These are phyloP conservation scores for Polytrichum formosum DNA, from an alignment of 225 moss, liverwort and hornwort species.

Conservation along the genomic window DNA sequence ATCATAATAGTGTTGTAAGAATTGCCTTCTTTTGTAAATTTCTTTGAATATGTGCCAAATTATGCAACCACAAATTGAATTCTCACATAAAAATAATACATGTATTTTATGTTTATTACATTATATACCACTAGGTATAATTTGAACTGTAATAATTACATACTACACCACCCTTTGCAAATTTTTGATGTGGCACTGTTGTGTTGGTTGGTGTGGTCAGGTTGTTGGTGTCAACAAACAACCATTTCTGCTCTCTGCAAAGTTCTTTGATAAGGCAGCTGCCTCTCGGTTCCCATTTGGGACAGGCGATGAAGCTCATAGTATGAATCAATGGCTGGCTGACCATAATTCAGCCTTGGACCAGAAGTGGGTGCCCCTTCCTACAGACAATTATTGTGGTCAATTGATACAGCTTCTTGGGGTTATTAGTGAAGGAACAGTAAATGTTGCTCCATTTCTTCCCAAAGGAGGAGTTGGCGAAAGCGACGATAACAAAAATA, in stretches of 20 bases:
- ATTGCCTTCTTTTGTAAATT: too few relatives aligned
- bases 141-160: too few relatives aligned
- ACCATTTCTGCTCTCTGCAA: constrained; percentile 79
- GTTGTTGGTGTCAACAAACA: constrained; percentile 62
- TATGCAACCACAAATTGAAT: too few relatives aligned
- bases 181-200: too few relatives aligned
- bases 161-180: too few relatives aligned
- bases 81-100: too few relatives aligned
- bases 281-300: constrained; percentile 81
- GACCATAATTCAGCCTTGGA: constrained; percentile 53
- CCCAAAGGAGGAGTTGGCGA: constrained; percentile 85
- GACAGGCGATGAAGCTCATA: constrained; percentile 60
- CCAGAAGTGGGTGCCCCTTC: constrained; percentile 75
- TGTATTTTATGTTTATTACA: neutral
- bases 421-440: constrained; percentile 60
- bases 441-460: constrained; percentile 60
- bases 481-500: constrained; percentile 61
- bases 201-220: constrained; percentile 28
- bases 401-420: constrained; percentile 91
- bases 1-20: too few relatives aligned
- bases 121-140: too few relatives aligned
- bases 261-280: constrained; percentile 76
- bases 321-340: constrained; percentile 56
- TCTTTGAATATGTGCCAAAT: too few relatives aligned
- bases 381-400: constrained; percentile 65